Evolutionary conservation across 768 basidiomycete species (phyloP).

Genomic region (Tulasnella sp.): DNA sequence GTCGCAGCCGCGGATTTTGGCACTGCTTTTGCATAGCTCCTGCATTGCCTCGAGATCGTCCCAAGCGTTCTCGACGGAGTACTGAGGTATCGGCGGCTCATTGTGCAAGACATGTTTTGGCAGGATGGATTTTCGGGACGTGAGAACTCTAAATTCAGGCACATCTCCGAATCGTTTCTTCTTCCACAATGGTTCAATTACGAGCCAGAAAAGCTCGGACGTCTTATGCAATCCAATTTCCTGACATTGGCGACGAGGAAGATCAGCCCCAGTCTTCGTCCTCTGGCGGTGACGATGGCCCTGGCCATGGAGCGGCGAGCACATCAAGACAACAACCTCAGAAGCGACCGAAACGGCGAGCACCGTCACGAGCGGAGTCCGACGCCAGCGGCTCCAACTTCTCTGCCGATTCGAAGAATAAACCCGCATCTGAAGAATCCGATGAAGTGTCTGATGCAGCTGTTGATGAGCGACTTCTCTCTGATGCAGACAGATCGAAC

Average conservation of each 20-base stretch:
- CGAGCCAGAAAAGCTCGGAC: constrained; percentile 1
- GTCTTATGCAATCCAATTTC: constrained; percentile 16
- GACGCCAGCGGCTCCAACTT: constrained; percentile 9
- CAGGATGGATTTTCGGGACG: too few species aligned
- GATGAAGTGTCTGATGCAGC: not conserved
- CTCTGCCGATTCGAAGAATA: constrained; percentile 6
- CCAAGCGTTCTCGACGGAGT: not conserved
- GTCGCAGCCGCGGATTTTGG: too few species aligned
- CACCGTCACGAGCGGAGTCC: constrained; percentile 1
- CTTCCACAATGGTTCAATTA: constrained; percentile 13
- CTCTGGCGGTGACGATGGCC: constrained; percentile 2
- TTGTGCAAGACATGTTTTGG: too few species aligned
- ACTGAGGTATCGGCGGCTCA: not conserved
- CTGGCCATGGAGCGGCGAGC: not conserved
- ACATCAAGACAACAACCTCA: not conserved
- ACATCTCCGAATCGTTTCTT: not conserved
- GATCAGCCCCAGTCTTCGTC: not conserved
- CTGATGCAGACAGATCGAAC: not conserved
- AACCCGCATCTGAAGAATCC: constrained; percentile 3
- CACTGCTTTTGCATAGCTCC: too few species aligned
- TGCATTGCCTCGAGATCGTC: not conserved
- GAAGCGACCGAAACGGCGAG: not conserved
- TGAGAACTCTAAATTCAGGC: too few species aligned
- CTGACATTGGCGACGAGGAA: not conserved
- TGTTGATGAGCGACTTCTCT: not conserved